Base-by-base conservation (phyloP, 306 rosid genomes). In the Delonix regia region DNA sequence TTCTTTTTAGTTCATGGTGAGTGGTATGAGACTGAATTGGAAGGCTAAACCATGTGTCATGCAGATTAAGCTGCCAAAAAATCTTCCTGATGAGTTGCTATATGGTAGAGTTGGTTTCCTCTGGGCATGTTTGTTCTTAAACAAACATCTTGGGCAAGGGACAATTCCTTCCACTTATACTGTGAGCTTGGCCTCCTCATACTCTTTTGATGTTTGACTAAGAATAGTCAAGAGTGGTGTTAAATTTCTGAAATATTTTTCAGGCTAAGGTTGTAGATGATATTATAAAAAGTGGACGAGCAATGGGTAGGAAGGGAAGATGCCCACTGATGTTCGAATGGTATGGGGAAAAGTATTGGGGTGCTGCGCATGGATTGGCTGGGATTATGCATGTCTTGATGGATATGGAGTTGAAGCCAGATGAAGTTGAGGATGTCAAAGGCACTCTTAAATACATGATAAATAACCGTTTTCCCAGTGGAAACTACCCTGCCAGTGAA, bases 291-390 rank as follows among this genome's bases (percentile, higher is more conserved):
- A 86, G 86, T 74, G 96, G 97, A 69, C 85, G 96, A 85, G 85
- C 81, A 24, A 15, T 90, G 77, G 96, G 85, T 9, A 82, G 57
- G 83, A 84, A 64, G 71, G 95, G 85, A 60, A 80, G 49, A 33
- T 86, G 88, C 38, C 92, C 93, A 5, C 81, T 92, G 80, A 88
- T 90, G 97, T 90, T 77, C 63, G 96, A 92, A 79, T 92, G 93
- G 92, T 86, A 92, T 15, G 91, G 96, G 8, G 88, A 92, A 80
- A 92, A 82, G 80, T 92, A 90, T 76, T 88, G 93, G 91, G 96
- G 97, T 73, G 93, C 93, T 67, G 96, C 97, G 0, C 97, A 92
- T 86, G 97, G 93, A 39, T 80, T 92, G 83, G 93, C 92, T 15
- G 96, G 97, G 83, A 90, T 88, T 79, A 78, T 92, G 87, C 88